Conservation (phyloP, 768 basidiomycete species). For the Suillus brevipes region DNA sequence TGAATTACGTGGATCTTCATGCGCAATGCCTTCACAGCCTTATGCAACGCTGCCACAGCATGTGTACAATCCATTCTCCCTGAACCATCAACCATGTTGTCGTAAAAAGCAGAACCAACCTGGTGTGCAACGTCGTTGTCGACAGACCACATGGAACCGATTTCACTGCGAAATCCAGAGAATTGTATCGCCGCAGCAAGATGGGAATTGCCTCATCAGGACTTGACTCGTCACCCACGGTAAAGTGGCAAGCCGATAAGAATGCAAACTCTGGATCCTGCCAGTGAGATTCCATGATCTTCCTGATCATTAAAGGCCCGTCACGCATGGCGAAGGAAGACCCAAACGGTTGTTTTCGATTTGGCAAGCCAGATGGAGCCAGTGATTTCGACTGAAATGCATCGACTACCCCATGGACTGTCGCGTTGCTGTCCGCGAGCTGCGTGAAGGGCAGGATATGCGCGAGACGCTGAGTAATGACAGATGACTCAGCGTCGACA, state of each 20-base stretch:
- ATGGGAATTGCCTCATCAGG: neutral
- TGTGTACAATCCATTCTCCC: neutral
- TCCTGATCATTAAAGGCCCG: neutral
- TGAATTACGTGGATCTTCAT: neutral
- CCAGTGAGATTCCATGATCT: neutral
- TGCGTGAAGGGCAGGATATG: neutral
- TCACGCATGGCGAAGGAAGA: neutral
- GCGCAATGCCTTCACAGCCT: neutral
- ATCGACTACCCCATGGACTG: neutral
- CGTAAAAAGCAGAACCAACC: neutral
- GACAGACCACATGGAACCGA: neutral
- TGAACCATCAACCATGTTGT: neutral
- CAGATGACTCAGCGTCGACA: neutral
- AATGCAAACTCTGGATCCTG: neutral
- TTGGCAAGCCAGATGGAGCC: neutral
- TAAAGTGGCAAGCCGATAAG: neutral
- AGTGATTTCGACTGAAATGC: neutral
- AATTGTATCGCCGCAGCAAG: neutral
- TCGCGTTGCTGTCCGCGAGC: neutral
- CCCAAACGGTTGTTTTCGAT: neutral
- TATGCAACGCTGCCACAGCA: neutral
- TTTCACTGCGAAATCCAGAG: neutral
- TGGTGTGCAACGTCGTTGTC: neutral
- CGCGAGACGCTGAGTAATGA: neutral
- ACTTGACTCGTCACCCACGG: neutral